Evolutionary conservation across 257 asterid genomes (phyloP), one percentile per base, ranked within the genome.

Genomic region (Gardenia jasminoides): DNA sequence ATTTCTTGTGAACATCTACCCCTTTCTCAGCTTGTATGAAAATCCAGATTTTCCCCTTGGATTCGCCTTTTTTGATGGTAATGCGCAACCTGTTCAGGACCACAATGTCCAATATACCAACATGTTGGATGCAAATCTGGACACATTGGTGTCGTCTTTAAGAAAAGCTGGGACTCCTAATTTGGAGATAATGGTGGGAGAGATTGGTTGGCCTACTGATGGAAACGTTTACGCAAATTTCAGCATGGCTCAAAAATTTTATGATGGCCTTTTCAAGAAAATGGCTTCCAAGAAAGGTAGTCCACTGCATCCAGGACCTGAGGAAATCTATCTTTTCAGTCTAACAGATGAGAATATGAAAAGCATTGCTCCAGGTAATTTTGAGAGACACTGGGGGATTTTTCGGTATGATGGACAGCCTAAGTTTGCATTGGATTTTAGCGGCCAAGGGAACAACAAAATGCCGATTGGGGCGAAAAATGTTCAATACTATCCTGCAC

Each of bases 151-250:
- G 0, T 80, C 82, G 76, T 89, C 93, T 0, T 8, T 92, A 22
- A 73, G 15, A 3, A 92, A 90, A 67, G 82, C 80, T 0, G 93
- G 91, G 12, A 67, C 72, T 16, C 68, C 84, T 1, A 20, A 80
- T 31, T 4, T 87, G 75, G 56, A 69, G 33, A 76, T 92, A 12
- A 67, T 76, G 44, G 81, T 90, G 0, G 86, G 88, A n/a, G 83
- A 85, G 61, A 81, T 92, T 24, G 95, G 97, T 13, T 92, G 95
- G 93, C 94, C 97, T 2, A 90, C 97, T 0, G 93, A 88, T 19
- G 91, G 92, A 8, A 46, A n/a, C 52, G 47, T 48, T 19, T 73
- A 82, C 3, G 92, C 89, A 1, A 86, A 44, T 36, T 0, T 13
- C 7, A 0, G 5, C 2, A 59, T 82, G 17, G 94, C 93, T 0